Conservation (phyloP, 2,329 filamentous ascomycete genomes). For the Epichloe aotearoae region DNA sequence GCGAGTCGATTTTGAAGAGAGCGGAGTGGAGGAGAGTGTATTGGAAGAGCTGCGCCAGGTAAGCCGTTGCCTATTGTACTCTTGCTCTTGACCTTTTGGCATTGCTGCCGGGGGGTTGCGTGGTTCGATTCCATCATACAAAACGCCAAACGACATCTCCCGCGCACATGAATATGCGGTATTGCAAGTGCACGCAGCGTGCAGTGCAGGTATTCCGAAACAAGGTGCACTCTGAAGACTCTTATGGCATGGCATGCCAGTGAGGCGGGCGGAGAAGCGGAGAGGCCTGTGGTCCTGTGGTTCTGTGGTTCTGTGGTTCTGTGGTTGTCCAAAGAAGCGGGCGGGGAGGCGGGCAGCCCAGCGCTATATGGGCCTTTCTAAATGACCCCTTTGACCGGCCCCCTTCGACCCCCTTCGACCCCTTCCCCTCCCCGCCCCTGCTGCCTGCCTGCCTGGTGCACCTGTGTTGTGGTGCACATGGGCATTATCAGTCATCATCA, state of each 20-base stretch:
- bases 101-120: background rate
- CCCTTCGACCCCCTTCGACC: background rate
- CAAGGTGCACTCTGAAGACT: background rate
- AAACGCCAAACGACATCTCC: background rate
- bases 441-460: too few relatives aligned
- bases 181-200: background rate
- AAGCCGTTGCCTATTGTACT: constrained; percentile 24
- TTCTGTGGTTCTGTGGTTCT: constrained; percentile 1
- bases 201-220: background rate
- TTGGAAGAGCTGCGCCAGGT: constrained; percentile 82
- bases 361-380: constrained; percentile 46
- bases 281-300: background rate
- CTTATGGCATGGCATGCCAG: background rate
- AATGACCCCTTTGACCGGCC: constrained; percentile 22
- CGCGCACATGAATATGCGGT: background rate
- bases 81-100: background rate
- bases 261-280: background rate
- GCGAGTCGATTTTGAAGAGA: constrained; percentile 92
- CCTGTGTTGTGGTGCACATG: too few relatives aligned
- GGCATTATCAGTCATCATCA: background rate
- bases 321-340: constrained; percentile 3
- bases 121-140: background rate
- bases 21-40: constrained; percentile 76
- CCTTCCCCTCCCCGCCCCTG: too few relatives aligned
- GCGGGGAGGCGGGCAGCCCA: constrained; percentile 28